Evolutionary conservation across 1,284 basidiomycete genomes (phyloP).

Genomic region (Sparassis latifolia): DNA sequence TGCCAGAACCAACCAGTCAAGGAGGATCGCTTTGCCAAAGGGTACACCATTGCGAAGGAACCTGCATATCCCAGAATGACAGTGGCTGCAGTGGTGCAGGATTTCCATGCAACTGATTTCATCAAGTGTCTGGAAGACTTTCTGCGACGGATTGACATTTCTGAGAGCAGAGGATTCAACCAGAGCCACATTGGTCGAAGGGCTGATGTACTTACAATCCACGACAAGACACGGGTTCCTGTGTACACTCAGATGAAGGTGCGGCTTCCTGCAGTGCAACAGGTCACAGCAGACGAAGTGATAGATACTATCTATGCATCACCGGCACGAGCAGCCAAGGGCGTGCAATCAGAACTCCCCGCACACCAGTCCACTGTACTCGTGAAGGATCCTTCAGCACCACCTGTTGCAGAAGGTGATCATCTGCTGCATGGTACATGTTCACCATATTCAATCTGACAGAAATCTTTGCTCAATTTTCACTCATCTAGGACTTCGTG

Average conservation of each 20-base stretch:
- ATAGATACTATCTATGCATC: neutral
- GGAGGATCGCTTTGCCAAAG: neutral
- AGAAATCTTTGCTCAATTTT: no score
- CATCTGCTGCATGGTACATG: neutral
- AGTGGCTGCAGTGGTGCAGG: neutral
- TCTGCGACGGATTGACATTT: no score
- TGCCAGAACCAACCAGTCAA: neutral
- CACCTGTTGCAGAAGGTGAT: neutral
- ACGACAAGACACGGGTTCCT: neutral
- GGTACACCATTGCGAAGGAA: neutral
- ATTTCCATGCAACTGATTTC: neutral
- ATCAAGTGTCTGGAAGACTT: no score
- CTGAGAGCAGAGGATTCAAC: neutral
- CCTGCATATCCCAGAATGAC: neutral
- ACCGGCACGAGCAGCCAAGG: neutral
- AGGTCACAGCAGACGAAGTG: no score
- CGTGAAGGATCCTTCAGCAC: neutral
- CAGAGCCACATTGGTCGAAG: no score
- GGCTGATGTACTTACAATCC: neutral
- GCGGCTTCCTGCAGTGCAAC: no score
- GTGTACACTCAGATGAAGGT: neutral
- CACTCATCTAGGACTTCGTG: no score
- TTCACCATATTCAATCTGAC: neutral
- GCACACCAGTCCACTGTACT: slow-evolving; percentile 14
- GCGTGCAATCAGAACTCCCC: slow-evolving; percentile 5